These are phyloP conservation scores for Aleurites moluccanus DNA, from an alignment of 441 rosid species.

Conservation along the genomic window DNA sequence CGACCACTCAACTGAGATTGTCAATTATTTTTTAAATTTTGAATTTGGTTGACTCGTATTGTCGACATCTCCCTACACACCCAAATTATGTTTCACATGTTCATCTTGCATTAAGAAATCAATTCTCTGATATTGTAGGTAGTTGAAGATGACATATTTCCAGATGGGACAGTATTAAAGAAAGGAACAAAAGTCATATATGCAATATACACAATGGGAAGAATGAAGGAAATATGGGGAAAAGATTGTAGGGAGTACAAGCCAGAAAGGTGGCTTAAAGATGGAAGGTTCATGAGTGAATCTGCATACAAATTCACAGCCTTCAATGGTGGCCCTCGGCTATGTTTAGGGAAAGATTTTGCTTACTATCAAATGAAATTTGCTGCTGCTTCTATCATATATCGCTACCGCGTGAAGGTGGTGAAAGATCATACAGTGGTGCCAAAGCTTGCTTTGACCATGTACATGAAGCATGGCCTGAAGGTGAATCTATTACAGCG, in stretches of 20 bases:
- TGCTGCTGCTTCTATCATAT: slow-evolving; percentile 64
- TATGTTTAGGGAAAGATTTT: slow-evolving; percentile 29
- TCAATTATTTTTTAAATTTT: too few relatives aligned
- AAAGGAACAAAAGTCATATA: slow-evolving; percentile 88
- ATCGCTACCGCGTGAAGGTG: slow-evolving; percentile 56
- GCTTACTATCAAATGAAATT: slow-evolving; percentile 92
- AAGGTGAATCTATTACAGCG: slow-evolving; percentile 56
- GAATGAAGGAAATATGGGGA: slow-evolving; percentile 96
- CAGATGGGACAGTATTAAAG: slow-evolving; percentile 76
- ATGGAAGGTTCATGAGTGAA: slow-evolving; percentile 30
- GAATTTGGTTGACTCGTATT: too few relatives aligned
- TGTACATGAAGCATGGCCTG: slow-evolving; percentile 94
- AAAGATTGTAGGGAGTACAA: slow-evolving; percentile 72
- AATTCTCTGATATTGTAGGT: slow-evolving; percentile 39
- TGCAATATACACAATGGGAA: slow-evolving; percentile 84
- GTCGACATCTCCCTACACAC: too few relatives aligned
- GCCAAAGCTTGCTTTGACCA: slow-evolving; percentile 81
- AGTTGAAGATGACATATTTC: slow-evolving; percentile 71
- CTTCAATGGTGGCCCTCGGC: slow-evolving; percentile 6
- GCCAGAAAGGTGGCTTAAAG: slow-evolving; percentile 92
- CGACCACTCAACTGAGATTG: too few relatives aligned
- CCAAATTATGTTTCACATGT: too few relatives aligned
- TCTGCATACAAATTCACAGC: slow-evolving; percentile 4
- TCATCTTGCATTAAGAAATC: neutral
- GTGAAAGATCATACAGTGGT: slow-evolving; percentile 53